These are phyloP conservation scores for Penicillium sclerotiorum DNA, from an alignment of 2,329 filamentous ascomycete genomes.

Conservation along the genomic window DNA sequence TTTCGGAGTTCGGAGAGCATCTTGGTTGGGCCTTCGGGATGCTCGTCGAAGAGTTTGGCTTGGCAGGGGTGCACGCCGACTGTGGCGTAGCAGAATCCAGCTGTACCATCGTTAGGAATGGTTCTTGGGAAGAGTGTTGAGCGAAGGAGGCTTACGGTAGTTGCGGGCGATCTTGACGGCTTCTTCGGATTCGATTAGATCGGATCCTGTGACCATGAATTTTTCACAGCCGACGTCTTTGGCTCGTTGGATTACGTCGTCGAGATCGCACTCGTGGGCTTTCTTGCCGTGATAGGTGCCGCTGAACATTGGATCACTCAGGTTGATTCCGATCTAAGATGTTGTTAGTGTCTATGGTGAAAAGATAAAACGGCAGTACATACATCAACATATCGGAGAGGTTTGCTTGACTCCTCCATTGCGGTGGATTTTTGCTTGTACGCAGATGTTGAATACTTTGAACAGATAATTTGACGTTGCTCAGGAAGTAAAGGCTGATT, in stretches of 20 bases:
- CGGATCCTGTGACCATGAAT: conserved; percentile 91
- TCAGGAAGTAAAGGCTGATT: background rate
- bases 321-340: conserved; percentile 81
- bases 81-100: conserved; percentile 82
- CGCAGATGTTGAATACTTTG: conserved; percentile 14
- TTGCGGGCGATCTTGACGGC: conserved; percentile 73
- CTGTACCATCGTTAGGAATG: too few species aligned
- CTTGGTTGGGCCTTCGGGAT: conserved; percentile 48
- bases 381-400: conserved; percentile 53
- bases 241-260: conserved; percentile 76
- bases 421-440: conserved; percentile 15
- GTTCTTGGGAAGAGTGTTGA: background rate
- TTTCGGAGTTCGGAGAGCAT: conserved; percentile 61
- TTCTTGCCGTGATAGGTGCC: conserved; percentile 82
- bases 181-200: conserved; percentile 74
- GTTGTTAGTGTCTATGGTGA: conserved; percentile 16
- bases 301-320: conserved; percentile 87
- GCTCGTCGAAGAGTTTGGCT: conserved; percentile 72
- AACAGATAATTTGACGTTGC: background rate
- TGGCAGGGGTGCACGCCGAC: conserved; percentile 93
- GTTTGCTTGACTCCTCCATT: conserved; percentile 39
- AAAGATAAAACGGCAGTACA: conserved; percentile 20
- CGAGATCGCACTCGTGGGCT: conserved; percentile 49
- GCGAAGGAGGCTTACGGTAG: conserved; percentile 62
- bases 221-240: conserved; percentile 78